A percentile compares a stretch with the other conserved stretches of the same genome.
Conservation (phyloP, 257 asterid species). For the Primulina huaijiensis region DNA sequence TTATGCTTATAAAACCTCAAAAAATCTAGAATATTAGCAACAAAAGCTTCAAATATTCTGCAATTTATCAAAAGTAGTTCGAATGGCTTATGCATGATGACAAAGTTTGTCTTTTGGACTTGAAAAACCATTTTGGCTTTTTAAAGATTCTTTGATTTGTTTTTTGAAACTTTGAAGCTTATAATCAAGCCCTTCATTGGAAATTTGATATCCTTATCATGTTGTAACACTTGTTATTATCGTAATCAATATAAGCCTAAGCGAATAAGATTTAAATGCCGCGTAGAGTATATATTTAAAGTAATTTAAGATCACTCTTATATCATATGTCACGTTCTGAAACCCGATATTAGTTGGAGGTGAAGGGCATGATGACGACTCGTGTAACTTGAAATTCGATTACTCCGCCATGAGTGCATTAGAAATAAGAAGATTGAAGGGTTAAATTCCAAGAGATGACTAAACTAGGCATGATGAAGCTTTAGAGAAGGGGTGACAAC, state of each 20-base stretch:
- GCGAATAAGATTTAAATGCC: no score
- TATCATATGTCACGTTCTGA: neutral
- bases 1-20: neutral
- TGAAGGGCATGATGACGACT: no score
- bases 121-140: neutral
- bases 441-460: constrained; percentile 9
- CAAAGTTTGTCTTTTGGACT: constrained; percentile 8
- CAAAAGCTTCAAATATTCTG: constrained; percentile 10
- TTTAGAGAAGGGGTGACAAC: constrained; percentile 18
- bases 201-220: neutral
- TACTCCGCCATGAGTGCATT: neutral
- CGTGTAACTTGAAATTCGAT: constrained; percentile 1
- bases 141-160: constrained; percentile 20
- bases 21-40: neutral
- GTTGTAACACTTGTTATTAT: neutral
- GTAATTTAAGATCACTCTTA: neutral
- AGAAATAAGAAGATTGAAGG: neutral
- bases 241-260: neutral
- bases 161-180: neutral
- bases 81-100: neutral
- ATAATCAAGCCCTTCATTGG: neutral
- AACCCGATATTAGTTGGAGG: no score
- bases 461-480: neutral
- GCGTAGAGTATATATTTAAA: neutral
- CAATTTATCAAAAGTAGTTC: neutral